phyloP scores from a whole-genome alignment of 2,329 filamentous ascomycete genomes.

The Trichoderma koningiopsis region DNA sequence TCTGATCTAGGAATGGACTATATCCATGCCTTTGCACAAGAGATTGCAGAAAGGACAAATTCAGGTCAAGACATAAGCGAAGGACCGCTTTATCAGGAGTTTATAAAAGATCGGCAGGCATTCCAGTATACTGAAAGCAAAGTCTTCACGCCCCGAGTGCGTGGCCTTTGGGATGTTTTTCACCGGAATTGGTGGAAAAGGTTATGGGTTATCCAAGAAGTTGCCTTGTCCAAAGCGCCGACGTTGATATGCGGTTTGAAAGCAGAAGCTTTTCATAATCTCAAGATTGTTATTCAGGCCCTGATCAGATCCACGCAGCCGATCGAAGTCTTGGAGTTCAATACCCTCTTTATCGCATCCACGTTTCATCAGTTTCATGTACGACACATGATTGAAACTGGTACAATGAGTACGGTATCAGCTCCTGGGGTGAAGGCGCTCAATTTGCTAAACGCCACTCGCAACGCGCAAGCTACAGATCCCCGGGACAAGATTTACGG shows the following conservation, averaged over 20 bases:
- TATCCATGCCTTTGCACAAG: not conserved
- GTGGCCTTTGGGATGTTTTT: conserved; percentile 14
- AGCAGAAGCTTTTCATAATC: conserved; percentile 8
- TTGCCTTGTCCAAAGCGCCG: not conserved
- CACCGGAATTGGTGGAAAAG: conserved; percentile 14
- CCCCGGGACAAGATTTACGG: conserved; percentile 22
- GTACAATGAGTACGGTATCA: not conserved
- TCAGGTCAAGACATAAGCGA: not conserved
- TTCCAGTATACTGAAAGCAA: not conserved
- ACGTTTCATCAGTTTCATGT: conserved; percentile 15
- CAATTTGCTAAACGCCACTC: conserved; percentile 1
- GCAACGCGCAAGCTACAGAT: conserved; percentile 6
- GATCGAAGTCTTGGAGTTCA: conserved; percentile 1
- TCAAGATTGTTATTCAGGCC: conserved; percentile 10
- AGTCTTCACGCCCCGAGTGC: conserved; percentile 9
- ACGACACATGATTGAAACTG: conserved; percentile 8
- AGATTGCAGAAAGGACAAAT: conserved; percentile 8
- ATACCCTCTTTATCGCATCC: conserved; percentile 1
- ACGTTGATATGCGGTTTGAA: not conserved
- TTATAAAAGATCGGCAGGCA: conserved; percentile 1
- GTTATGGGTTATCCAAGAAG: conserved; percentile 16
- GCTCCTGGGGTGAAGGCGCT: conserved; percentile 7
- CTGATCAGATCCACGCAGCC: conserved; percentile 3
- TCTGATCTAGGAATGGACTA: conserved; percentile 3
- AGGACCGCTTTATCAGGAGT: not conserved